phyloP scores from a whole-genome alignment of 805 yeast species.

The Sugiyamaella marilandica region DNA sequence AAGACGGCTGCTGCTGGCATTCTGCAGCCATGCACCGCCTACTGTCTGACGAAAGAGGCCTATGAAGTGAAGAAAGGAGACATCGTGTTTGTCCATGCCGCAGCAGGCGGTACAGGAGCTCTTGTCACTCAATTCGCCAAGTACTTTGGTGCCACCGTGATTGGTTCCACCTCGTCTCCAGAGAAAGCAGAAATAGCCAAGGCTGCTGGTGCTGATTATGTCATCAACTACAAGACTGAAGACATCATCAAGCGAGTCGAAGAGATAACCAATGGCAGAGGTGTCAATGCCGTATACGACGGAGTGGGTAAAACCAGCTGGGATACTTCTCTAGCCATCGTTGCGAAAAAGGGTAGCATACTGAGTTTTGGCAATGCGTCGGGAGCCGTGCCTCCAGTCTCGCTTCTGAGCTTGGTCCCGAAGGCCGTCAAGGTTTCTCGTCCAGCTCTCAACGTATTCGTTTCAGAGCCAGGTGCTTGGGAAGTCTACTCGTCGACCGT shows the following conservation, averaged over 20 bases:
- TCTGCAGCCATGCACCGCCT: constrained; percentile 75
- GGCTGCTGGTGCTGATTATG: constrained; percentile 68
- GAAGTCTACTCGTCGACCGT: constrained; percentile 36
- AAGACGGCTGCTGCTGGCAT: constrained; percentile 54
- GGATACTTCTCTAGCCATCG: constrained; percentile 53
- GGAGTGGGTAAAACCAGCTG: constrained; percentile 60
- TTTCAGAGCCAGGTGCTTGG: constrained; percentile 55
- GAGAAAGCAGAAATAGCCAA: constrained; percentile 67
- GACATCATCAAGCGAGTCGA: constrained; percentile 28
- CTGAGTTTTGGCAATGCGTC: constrained; percentile 82
- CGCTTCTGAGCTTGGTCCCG: constrained; percentile 43
- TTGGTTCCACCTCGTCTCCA: constrained; percentile 77
- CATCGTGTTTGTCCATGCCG: constrained; percentile 75
- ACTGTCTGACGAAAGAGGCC: constrained; percentile 63
- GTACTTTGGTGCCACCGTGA: constrained; percentile 67
- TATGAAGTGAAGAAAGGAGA: constrained; percentile 67
- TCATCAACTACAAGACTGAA: constrained; percentile 41
- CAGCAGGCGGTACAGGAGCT: constrained; percentile 93
- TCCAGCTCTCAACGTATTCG: constrained; percentile 56
- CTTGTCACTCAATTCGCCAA: constrained; percentile 60
- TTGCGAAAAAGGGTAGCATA: constrained; percentile 64
- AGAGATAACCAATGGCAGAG: constrained; percentile 31
- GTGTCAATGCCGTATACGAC: constrained; percentile 34
- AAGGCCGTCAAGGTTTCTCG: constrained; percentile 63
- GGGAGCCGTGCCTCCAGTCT: constrained; percentile 74